Evolutionary conservation across 139 green algal genomes (phyloP), one percentile per base, ranked within the genome.

Genomic region (Chlorella sp.): DNA sequence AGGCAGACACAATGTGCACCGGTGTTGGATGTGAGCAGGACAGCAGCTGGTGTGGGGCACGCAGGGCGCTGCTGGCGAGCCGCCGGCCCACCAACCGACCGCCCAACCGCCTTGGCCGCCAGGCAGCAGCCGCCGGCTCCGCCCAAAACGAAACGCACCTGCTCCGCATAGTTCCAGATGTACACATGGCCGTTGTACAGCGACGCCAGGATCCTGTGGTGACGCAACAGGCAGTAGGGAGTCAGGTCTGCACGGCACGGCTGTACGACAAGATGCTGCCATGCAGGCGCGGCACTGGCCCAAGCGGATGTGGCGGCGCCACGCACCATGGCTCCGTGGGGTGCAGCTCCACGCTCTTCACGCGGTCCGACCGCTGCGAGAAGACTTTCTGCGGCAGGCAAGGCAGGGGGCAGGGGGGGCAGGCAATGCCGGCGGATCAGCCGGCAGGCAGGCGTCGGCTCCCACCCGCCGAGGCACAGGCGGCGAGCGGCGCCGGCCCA

Each of bases 291-390:
- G n/a, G n/a, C n/a, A n/a, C n/a, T n/a, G n/a, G n/a, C n/a, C n/a
- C n/a, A n/a, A 67, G 6, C 19, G 58, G 58, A 34, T 30, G 58
- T 17, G 9, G 58, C 58, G 41, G 72, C 43, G 16, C 8, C 70
- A 30, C 93, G 67, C 81, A 98, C 96, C 97, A 99, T 85, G 97
- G 97, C 88, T 99, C 97, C 54, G 96, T 99, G 5, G 97, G 97
- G 82, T 99, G 97, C 17, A 99, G 86, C 87, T 99, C 97, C 16
- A 99, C 95, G 60, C 96, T 95, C 87, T 99, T 99, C 38, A 99
- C 96, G 16, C 97, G 91, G 76, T 99, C 97, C 28, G 97, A 98
- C 22, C 97, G 91, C 87, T 99, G 97, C 6, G 94, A 91, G 72
- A 99, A 95, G 77, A 95, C 87, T 54, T 94, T 88, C 95, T 99